phyloP scores from a whole-genome alignment of 1,139 yeast species.

The Candida dubliniensis region DNA sequence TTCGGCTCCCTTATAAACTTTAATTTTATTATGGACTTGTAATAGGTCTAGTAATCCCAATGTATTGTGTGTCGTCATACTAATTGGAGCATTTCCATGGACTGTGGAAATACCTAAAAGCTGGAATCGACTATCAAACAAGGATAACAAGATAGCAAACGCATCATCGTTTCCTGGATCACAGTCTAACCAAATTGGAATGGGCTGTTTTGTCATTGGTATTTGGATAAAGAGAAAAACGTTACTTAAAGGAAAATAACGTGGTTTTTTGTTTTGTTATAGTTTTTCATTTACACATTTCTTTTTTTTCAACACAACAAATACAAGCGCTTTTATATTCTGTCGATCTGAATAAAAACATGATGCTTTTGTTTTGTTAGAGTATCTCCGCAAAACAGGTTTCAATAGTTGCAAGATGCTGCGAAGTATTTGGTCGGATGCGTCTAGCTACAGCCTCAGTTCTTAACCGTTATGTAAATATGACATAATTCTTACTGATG shows the following conservation, averaged over 20 bases:
- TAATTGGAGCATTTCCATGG: slow-evolving; percentile 74
- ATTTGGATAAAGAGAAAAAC: background rate
- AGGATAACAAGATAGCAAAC: slow-evolving; percentile 66
- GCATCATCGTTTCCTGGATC: slow-evolving; percentile 94
- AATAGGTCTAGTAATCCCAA: slow-evolving; percentile 64
- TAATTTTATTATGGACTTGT: slow-evolving; percentile 31
- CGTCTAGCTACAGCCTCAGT: too few species aligned
- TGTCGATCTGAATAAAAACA: too few species aligned
- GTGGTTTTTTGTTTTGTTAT: background rate
- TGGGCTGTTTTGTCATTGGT: slow-evolving; percentile 14
- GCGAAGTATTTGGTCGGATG: too few species aligned
- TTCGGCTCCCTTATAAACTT: slow-evolving; percentile 68
- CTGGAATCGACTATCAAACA: slow-evolving; percentile 57
- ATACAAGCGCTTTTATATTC: too few species aligned
- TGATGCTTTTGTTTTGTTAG: too few species aligned
- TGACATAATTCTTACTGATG: too few species aligned
- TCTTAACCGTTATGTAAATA: too few species aligned
- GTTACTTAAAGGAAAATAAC: background rate
- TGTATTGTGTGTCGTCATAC: slow-evolving; percentile 69
- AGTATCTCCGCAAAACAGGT: too few species aligned
- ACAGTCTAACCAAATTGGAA: slow-evolving; percentile 87
- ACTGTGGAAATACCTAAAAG: slow-evolving; percentile 78
- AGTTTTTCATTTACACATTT: too few species aligned
- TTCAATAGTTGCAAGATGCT: too few species aligned
- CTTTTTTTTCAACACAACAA: too few species aligned